Percentiles rank a stretch among this genome's conserved stretches.
Conservation (phyloP, 1,284 basidiomycete genomes). For the Moesziomyces sp. region DNA sequence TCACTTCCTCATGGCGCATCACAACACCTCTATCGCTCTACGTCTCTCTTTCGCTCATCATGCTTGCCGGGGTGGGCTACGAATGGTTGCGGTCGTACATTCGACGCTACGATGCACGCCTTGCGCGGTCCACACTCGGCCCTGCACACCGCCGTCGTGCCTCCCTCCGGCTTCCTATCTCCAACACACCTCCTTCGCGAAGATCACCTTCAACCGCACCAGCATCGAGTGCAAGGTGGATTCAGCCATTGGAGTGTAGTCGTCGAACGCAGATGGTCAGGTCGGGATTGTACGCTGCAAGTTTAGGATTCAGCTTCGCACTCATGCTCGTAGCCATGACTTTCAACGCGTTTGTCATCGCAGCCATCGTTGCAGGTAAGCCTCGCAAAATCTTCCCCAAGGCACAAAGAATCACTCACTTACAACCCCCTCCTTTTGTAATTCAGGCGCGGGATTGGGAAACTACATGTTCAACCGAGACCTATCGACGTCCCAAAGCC, state of each 20-base stretch:
- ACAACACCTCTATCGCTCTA: constrained; percentile 24
- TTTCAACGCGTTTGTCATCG: constrained; percentile 55
- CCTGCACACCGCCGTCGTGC: constrained; percentile 18
- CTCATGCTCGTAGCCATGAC: constrained; percentile 62
- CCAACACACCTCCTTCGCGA: neutral
- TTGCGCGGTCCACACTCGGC: neutral
- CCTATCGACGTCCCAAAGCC: neutral
- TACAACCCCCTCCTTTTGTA: too few relatives aligned
- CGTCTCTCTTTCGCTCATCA: constrained; percentile 20
- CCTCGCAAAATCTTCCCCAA: neutral
- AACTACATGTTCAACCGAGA: constrained; percentile 43
- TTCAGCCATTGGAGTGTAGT: constrained; percentile 7
- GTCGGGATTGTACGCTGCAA: constrained; percentile 37
- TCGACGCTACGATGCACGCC: constrained; percentile 10
- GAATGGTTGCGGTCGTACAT: constrained; percentile 40
- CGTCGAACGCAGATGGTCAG: constrained; percentile 18
- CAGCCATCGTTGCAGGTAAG: constrained; percentile 52
- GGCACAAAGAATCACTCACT: too few relatives aligned
- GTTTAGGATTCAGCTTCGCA: constrained; percentile 41
- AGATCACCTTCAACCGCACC: neutral
- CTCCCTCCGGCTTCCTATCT: constrained; percentile 8
- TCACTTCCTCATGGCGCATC: constrained; percentile 37
- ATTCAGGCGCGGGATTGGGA: constrained; percentile 34
- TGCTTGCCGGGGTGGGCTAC: constrained; percentile 13
- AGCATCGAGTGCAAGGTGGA: neutral